Evolutionary conservation across 345 rosid genomes (phyloP).

Genomic region (Hibiscus trionum): DNA sequence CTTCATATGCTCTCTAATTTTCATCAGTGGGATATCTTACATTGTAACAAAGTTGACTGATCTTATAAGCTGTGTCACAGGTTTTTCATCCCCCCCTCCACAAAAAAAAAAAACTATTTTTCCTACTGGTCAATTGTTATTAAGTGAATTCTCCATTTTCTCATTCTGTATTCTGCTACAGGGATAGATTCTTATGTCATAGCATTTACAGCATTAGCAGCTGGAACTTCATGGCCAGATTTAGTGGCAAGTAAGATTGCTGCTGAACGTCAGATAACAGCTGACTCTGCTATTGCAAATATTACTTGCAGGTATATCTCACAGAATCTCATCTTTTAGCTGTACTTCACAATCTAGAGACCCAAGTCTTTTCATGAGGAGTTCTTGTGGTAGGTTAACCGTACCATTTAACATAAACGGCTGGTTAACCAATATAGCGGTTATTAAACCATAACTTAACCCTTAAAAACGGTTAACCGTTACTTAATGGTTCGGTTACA

Average conservation of each 20-base stretch:
- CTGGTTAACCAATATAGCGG: no score
- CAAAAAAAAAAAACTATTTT: not conserved
- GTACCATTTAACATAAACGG: no score
- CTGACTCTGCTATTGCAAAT: constrained; percentile 96
- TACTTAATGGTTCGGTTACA: no score
- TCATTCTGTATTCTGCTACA: constrained; percentile 19
- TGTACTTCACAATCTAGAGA: not conserved
- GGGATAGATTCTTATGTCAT: constrained; percentile 89
- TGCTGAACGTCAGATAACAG: constrained; percentile 82
- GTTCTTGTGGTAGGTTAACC: not conserved
- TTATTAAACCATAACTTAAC: no score
- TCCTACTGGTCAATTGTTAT: not conserved
- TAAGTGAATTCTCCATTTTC: not conserved
- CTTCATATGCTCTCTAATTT: constrained; percentile 69
- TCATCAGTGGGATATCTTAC: constrained; percentile 80
- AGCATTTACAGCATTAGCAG: constrained; percentile 89
- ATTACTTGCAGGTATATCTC: constrained; percentile 79
- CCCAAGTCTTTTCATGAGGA: not conserved
- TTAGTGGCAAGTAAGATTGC: constrained; percentile 96
- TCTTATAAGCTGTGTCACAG: constrained; percentile 89
- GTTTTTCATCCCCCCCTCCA: constrained; percentile 22
- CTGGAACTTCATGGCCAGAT: constrained; percentile 97
- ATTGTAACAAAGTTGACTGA: constrained; percentile 67
- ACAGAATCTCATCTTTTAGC: not conserved
- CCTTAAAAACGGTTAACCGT: no score